Evolutionary conservation across 208 protist genomes (phyloP).

Genomic region (Trypanosomatidae sp.): DNA sequence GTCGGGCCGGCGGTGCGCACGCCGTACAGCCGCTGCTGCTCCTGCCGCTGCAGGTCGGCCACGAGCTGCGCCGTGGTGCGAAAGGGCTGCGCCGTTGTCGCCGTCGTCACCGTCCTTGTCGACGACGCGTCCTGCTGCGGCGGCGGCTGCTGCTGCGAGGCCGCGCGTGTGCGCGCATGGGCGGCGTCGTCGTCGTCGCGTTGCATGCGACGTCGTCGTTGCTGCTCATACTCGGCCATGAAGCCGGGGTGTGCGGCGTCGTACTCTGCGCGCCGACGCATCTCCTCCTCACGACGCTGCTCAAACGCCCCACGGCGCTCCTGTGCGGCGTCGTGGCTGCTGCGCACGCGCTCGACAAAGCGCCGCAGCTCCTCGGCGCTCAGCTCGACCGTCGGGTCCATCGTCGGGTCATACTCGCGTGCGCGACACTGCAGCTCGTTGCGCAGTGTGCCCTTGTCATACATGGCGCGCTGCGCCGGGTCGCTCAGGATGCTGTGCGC

Average conservation of each 20-base stretch:
- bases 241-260: constrained; percentile 64
- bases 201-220: constrained; percentile 15
- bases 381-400: constrained; percentile 76
- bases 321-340: constrained; percentile 21
- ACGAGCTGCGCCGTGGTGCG: constrained; percentile 43
- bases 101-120: neutral
- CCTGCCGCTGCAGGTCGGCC: constrained; percentile 21
- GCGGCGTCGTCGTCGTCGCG: neutral
- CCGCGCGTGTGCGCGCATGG: constrained; percentile 3
- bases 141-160: neutral
- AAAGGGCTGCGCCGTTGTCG: constrained; percentile 1
- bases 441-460: constrained; percentile 53
- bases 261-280: constrained; percentile 66
- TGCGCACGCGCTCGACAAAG: constrained; percentile 61
- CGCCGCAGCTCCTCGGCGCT: constrained; percentile 51
- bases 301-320: constrained; percentile 44
- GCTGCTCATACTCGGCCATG: constrained; percentile 50
- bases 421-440: constrained; percentile 43
- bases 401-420: constrained; percentile 54
- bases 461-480: constrained; percentile 53
- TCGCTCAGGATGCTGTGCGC: constrained; percentile 76
- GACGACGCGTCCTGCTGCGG: constrained; percentile 1
- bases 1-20: neutral
- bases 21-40: constrained; percentile 20
- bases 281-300: constrained; percentile 62